Evolutionary conservation across 2,329 filamentous ascomycete species (phyloP).

Genomic region (Mollisiaceae sp.): DNA sequence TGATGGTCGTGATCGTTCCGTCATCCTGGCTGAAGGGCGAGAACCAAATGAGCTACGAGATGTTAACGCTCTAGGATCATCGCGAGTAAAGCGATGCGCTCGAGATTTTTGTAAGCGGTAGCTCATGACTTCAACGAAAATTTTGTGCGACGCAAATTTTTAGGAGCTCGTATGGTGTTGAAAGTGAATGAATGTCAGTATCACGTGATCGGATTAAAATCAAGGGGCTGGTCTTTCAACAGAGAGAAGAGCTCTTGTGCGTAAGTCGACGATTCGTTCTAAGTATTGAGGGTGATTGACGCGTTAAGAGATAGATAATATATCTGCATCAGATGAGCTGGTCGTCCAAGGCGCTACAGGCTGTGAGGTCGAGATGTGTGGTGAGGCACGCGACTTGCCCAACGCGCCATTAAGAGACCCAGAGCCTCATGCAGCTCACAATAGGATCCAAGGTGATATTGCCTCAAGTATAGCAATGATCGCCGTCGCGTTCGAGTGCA

Average conservation of each 20-base stretch:
- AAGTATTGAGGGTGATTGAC: neutral
- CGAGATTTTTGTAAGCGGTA: neutral
- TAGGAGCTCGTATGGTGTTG: neutral
- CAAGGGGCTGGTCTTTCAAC: neutral
- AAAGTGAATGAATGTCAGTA: neutral
- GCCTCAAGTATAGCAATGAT: neutral
- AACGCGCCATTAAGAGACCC: neutral
- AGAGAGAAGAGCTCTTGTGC: neutral
- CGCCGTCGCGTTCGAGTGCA: neutral
- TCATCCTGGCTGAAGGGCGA: neutral
- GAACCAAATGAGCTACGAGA: neutral
- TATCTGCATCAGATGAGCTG: neutral
- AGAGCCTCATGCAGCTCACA: neutral
- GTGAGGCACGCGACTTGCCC: neutral
- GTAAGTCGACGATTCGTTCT: neutral
- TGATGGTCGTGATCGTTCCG: neutral
- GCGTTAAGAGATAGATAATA: neutral
- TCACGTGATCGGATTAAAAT: neutral
- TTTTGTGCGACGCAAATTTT: neutral
- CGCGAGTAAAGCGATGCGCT: neutral
- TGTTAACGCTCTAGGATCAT: conserved; percentile 3
- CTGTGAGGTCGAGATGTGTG: neutral
- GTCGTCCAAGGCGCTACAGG: neutral
- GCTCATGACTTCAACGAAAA: neutral
- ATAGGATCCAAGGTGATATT: neutral